These are phyloP conservation scores for Podila epicladia DNA, from an alignment of 192 early-diverging fungal species.

Conservation along the genomic window DNA sequence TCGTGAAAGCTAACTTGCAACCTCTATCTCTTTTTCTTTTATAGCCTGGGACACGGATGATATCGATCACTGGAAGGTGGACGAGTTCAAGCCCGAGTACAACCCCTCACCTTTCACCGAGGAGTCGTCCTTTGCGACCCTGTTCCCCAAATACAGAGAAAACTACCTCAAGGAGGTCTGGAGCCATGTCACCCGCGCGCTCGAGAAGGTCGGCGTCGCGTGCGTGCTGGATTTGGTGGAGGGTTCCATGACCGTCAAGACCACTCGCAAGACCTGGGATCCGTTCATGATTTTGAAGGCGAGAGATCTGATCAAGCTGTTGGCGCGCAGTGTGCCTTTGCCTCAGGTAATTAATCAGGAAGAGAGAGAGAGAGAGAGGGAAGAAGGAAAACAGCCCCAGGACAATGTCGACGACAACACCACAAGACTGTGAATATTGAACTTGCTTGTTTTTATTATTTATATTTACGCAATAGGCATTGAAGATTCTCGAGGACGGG, in stretches of 20 bases:
- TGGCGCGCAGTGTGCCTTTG: constrained; percentile 93
- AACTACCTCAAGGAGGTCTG: constrained; percentile 91
- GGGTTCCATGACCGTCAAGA: constrained; percentile 98
- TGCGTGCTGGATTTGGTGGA: constrained; percentile 96
- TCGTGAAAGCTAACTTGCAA: not conserved
- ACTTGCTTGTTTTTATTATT: too few relatives aligned
- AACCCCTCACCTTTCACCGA: constrained; percentile 80
- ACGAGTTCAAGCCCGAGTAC: constrained; percentile 84
- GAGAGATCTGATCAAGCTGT: constrained; percentile 93
- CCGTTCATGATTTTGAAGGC: constrained; percentile 95
- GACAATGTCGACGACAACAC: too few relatives aligned
- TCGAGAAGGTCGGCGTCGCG: constrained; percentile 85
- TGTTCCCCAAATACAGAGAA: constrained; percentile 99
- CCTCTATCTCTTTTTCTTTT: not conserved
- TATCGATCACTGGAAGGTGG: constrained; percentile 95
- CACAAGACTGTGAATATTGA: too few relatives aligned
- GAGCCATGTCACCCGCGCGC: constrained; percentile 84
- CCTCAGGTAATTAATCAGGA: constrained; percentile 66
- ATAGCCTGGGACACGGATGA: constrained; percentile 91
- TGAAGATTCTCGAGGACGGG: constrained; percentile 93
- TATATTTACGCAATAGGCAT: constrained; percentile 56
- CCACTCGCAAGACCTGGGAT: constrained; percentile 95
- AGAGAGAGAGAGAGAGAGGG: too few relatives aligned
- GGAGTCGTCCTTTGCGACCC: constrained; percentile 95
- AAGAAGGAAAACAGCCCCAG: too few relatives aligned